Evolutionary conservation across 495 filamentous ascomycete species (phyloP).

Genomic region (Hamigera avellanea): DNA sequence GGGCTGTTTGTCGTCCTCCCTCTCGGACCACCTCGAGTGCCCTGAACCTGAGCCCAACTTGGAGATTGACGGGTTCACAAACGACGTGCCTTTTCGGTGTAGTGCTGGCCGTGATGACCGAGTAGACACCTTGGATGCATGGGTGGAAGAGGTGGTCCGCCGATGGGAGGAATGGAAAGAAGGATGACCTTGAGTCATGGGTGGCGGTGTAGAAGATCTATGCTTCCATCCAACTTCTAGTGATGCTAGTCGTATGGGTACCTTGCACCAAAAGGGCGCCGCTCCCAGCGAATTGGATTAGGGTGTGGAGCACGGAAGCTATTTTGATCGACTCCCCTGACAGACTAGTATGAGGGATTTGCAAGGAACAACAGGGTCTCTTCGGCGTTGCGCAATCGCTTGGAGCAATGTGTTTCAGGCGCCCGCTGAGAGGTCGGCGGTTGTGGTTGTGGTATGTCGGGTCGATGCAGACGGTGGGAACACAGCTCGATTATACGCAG

Average conservation of each 20-base stretch:
- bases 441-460: no score
- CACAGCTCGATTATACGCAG: no score
- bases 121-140: conserved; percentile 17
- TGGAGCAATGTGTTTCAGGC: conserved; percentile 2
- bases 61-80: conserved; percentile 21
- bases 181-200: conserved; percentile 26
- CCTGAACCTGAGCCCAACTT: conserved; percentile 31
- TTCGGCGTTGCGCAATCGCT: no score
- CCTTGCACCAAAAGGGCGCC: conserved; percentile 11
- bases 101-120: conserved; percentile 19
- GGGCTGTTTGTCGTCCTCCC: conserved; percentile 32
- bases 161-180: conserved; percentile 17
- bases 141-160: conserved; percentile 23
- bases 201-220: conserved; percentile 28
- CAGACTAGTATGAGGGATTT: conserved; percentile 22
- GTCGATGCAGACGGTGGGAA: no score
- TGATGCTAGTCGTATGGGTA: conserved; percentile 11
- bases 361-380: conserved; percentile 1
- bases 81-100: conserved; percentile 27
- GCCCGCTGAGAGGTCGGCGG: no score
- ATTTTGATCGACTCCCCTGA: neutral
- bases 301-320: conserved; percentile 19
- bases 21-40: conserved; percentile 8
- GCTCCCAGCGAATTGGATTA: conserved; percentile 1
- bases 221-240: conserved; percentile 11